Percentiles rank a stretch among this genome's conserved stretches.
Evolutionary conservation across 2,329 filamentous ascomycete species (phyloP).

Genomic region (Huntiella savannae): DNA sequence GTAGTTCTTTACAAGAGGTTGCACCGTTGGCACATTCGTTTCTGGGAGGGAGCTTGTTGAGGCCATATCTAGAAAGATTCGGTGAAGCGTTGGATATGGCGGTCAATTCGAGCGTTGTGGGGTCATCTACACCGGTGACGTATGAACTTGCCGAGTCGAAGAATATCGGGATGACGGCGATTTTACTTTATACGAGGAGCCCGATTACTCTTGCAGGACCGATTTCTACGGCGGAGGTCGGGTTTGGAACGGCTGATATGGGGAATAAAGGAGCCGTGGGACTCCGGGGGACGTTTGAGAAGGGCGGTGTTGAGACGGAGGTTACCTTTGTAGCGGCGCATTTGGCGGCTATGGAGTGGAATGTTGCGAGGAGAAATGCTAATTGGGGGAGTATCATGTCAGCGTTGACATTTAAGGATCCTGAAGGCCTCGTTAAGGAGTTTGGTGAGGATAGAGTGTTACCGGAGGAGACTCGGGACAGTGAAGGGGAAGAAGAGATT

Average conservation of each 20-base stretch:
- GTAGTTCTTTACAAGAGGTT: constrained; percentile 71
- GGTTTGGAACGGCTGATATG: constrained; percentile 72
- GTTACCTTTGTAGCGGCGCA: constrained; percentile 80
- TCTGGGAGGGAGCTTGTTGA: constrained; percentile 62
- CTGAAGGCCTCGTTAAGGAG: constrained; percentile 21
- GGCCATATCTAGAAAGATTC: constrained; percentile 56
- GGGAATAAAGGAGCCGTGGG: constrained; percentile 91
- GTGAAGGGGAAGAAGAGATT: constrained; percentile 13
- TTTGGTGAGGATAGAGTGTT: constrained; percentile 1
- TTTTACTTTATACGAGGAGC: constrained; percentile 65
- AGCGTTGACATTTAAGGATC: constrained; percentile 54
- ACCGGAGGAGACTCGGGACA: background rate
- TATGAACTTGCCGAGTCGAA: constrained; percentile 54
- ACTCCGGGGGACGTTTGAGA: constrained; percentile 44
- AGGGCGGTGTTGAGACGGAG: constrained; percentile 29
- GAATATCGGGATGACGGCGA: constrained; percentile 75
- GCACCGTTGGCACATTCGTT: constrained; percentile 71
- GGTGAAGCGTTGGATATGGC: constrained; percentile 54
- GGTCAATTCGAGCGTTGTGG: constrained; percentile 19
- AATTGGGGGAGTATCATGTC: constrained; percentile 79
- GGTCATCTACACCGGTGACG: constrained; percentile 13
- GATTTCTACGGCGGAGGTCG: constrained; percentile 63
- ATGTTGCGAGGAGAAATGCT: constrained; percentile 53
- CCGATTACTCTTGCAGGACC: constrained; percentile 34
- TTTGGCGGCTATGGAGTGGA: constrained; percentile 72